phyloP scores from a whole-genome alignment of 257 asterid genomes.

The Prunella vulgaris region DNA sequence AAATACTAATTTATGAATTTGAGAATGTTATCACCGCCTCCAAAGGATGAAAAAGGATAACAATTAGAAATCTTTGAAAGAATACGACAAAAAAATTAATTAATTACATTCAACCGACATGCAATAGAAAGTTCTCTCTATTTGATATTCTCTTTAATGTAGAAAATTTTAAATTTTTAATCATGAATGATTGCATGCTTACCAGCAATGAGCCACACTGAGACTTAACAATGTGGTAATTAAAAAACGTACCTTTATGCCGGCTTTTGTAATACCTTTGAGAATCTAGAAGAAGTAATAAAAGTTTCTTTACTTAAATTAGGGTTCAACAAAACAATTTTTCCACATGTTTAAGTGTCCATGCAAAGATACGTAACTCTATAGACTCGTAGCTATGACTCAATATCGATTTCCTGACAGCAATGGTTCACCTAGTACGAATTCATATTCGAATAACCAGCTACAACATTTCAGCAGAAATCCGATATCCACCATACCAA shows the following conservation, averaged over 20 bases:
- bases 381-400: not conserved
- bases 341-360: not conserved
- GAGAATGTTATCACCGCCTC: not conserved
- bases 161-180: not conserved
- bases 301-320: not conserved
- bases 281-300: not conserved
- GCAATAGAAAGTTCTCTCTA: not conserved
- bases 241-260: not conserved
- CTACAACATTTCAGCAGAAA: not conserved
- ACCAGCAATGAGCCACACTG: not conserved
- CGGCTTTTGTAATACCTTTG: not conserved
- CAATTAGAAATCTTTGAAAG: not conserved
- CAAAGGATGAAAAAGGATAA: not conserved
- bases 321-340: not conserved
- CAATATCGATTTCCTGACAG: not conserved
- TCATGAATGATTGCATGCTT: not conserved
- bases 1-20: not conserved
- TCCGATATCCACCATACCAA: not conserved
- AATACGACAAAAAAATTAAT: not conserved
- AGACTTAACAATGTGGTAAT: not conserved
- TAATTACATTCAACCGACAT: not conserved
- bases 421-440: constrained; percentile 6
- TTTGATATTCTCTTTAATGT: not conserved
- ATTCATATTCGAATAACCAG: not conserved
- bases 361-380: constrained; percentile 10